These are phyloP conservation scores for Macrolepiota dolichaula DNA, from an alignment of 768 basidiomycete species.

Conservation along the genomic window DNA sequence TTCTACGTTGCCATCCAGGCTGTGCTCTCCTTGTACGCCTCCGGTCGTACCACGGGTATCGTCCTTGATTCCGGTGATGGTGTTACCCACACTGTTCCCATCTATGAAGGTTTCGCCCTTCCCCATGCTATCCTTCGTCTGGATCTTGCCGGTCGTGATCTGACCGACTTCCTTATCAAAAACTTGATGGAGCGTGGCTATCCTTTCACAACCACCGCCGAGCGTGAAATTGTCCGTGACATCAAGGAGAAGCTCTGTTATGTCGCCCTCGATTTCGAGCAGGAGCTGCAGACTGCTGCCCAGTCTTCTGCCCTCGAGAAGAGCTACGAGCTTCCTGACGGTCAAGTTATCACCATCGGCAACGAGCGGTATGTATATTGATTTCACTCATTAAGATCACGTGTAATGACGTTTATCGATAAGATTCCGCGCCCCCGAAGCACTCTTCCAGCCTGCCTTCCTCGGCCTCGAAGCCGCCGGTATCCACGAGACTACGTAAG, in stretches of 20 bases:
- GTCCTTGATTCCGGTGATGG: slow-evolving; percentile 96
- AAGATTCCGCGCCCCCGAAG: slow-evolving; percentile 90
- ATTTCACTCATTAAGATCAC: slow-evolving; percentile 45
- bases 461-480: slow-evolving; percentile 86
- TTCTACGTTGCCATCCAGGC: slow-evolving; percentile 94
- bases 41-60: slow-evolving; percentile 92
- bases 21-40: slow-evolving; percentile 88
- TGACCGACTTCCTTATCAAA: slow-evolving; percentile 83
- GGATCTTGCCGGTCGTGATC: slow-evolving; percentile 89
- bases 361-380: slow-evolving; percentile 77
- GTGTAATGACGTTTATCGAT: slow-evolving; percentile 44
- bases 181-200: slow-evolving; percentile 90
- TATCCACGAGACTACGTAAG: slow-evolving; percentile 87
- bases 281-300: slow-evolving; percentile 88
- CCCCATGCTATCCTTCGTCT: slow-evolving; percentile 92
- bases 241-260: slow-evolving; percentile 98
- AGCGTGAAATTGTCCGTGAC: slow-evolving; percentile 92
- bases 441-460: slow-evolving; percentile 91
- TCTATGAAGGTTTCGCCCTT: slow-evolving; percentile 91
- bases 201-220: slow-evolving; percentile 90
- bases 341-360: slow-evolving; percentile 93
- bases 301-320: slow-evolving; percentile 89
- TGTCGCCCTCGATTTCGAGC: slow-evolving; percentile 91
- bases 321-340: slow-evolving; percentile 89
- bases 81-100: slow-evolving; percentile 94